Conservation (phyloP, 2,329 filamentous ascomycete species). For the Fusarium mexicanum region DNA sequence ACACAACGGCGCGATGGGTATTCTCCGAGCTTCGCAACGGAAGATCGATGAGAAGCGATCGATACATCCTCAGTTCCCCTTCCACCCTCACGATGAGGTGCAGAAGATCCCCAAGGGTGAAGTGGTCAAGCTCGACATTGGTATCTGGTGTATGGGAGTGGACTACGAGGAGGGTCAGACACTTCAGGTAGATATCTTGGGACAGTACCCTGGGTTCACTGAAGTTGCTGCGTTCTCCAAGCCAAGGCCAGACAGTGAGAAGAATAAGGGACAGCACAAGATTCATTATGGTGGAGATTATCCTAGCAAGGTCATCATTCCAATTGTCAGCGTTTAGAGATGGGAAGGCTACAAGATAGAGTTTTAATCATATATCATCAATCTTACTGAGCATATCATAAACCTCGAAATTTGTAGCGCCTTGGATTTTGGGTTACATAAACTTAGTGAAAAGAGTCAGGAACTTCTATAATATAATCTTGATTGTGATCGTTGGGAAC, state of each 20-base stretch:
- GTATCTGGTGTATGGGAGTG: slow-evolving; percentile 19
- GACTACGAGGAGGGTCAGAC: slow-evolving; percentile 7
- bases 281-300: slow-evolving; percentile 30
- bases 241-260: slow-evolving; percentile 5
- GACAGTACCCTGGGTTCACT: slow-evolving; percentile 11
- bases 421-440: neutral
- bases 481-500: no score
- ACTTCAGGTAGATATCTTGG: slow-evolving; percentile 5
- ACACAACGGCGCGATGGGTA: slow-evolving; percentile 16
- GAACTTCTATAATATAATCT: neutral
- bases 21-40: slow-evolving; percentile 3
- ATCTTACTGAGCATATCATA: neutral
- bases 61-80: slow-evolving; percentile 10
- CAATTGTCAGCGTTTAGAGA: slow-evolving; percentile 13
- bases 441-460: neutral
- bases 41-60: slow-evolving; percentile 8
- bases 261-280: slow-evolving; percentile 20
- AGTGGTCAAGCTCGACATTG: slow-evolving; percentile 19
- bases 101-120: slow-evolving; percentile 11
- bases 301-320: slow-evolving; percentile 33
- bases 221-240: slow-evolving; percentile 16
- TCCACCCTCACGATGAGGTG: slow-evolving; percentile 14
- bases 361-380: neutral
- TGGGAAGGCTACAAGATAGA: neutral
- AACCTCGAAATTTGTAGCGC: neutral